Evolutionary conservation across 2,329 filamentous ascomycete genomes (phyloP).

Genomic region (Colletotrichum sp.): DNA sequence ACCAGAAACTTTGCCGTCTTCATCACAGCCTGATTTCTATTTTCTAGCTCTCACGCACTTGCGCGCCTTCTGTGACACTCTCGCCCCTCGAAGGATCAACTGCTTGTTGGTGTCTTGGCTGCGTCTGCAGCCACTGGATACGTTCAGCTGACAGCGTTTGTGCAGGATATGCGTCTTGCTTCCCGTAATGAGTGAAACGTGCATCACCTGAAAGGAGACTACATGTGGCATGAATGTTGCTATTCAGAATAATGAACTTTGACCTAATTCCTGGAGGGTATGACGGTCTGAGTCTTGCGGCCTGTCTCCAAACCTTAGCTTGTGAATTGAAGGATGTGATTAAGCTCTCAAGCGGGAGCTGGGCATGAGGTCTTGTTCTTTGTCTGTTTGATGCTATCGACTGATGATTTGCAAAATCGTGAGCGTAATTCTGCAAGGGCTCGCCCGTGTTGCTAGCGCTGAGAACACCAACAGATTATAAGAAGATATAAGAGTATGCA

Average conservation of each 20-base stretch:
- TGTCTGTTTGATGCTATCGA: background rate
- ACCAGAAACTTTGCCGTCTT: background rate
- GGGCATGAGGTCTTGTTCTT: background rate
- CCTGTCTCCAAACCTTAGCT: background rate
- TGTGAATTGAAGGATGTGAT: background rate
- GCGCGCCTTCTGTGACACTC: background rate
- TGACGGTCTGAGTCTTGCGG: background rate
- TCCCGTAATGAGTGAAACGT: background rate
- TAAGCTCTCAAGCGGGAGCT: background rate
- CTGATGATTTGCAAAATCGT: background rate
- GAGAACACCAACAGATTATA: background rate
- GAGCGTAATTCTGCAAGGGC: too few relatives aligned
- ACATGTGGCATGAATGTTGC: background rate
- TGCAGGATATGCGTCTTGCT: background rate
- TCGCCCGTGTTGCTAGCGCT: background rate
- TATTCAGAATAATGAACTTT: background rate
- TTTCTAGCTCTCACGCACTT: background rate
- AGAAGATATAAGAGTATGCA: background rate
- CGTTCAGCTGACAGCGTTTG: background rate
- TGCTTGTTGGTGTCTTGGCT: background rate
- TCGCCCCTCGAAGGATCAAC: background rate
- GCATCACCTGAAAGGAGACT: background rate
- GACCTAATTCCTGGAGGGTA: background rate
- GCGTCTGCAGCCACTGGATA: background rate
- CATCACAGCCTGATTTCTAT: background rate